Percentiles rank a stretch among this genome's conserved stretches.
phyloP scores from a whole-genome alignment of 176 grass and related monocot genomes.

The Avena insularis region DNA sequence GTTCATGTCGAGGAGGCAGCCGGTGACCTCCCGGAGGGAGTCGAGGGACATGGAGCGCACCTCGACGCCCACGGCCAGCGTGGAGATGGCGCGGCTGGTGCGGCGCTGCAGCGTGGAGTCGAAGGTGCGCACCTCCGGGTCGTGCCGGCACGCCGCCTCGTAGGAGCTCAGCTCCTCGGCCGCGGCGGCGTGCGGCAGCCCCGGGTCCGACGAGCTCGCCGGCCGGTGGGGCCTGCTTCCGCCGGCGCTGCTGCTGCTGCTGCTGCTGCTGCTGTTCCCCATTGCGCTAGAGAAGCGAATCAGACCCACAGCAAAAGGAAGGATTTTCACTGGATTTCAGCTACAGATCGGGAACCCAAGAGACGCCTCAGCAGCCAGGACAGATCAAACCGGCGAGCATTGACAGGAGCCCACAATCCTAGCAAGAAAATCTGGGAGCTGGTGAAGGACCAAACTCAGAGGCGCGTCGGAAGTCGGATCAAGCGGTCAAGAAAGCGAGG shows the following conservation, averaged over 20 bases:
- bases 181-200: constrained; percentile 46
- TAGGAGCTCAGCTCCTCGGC: constrained; percentile 80
- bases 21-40: constrained; percentile 85
- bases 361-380: constrained; percentile 22
- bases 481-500: constrained; percentile 44
- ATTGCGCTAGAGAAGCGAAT: constrained; percentile 44
- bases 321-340: not conserved
- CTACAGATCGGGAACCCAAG: constrained; percentile 33
- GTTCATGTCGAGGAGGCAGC: constrained; percentile 98
- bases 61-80: constrained; percentile 87
- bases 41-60: constrained; percentile 79
- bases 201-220: constrained; percentile 28
- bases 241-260: constrained; percentile 40
- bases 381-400: constrained; percentile 32
- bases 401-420: not conserved
- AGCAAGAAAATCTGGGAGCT: constrained; percentile 9
- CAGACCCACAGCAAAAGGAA: constrained; percentile 5
- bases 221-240: constrained; percentile 27
- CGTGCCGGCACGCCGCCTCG: constrained; percentile 83
- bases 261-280: constrained; percentile 57
- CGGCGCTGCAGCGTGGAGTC: constrained; percentile 84
- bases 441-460: not conserved
- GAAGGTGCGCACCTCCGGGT: constrained; percentile 88
- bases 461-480: constrained; percentile 13
- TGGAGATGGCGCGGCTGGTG: constrained; percentile 82